A percentile compares a stretch with the other conserved stretches of the same genome.
These are phyloP conservation scores for Suillus bovinus DNA, from an alignment of 768 basidiomycete species.

Conservation along the genomic window DNA sequence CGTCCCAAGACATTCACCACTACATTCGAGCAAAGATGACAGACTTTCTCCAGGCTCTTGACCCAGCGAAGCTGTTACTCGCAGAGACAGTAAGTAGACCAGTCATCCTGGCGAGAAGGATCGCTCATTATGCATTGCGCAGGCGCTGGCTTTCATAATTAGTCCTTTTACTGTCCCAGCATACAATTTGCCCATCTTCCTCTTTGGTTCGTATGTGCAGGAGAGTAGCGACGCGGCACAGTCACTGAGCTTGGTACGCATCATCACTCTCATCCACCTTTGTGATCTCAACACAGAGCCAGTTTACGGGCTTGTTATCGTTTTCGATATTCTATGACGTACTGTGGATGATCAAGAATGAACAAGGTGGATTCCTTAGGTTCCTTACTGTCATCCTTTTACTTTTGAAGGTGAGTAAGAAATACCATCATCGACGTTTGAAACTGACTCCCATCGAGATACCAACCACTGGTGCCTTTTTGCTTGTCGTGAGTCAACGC, in stretches of 20 bases:
- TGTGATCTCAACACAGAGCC: slow-evolving; percentile 4
- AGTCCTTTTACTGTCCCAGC: slow-evolving; percentile 56
- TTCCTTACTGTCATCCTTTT: slow-evolving; percentile 56
- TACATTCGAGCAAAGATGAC: slow-evolving; percentile 35
- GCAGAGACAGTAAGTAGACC: slow-evolving; percentile 53
- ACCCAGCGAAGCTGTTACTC: slow-evolving; percentile 69
- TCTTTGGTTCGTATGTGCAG: slow-evolving; percentile 75
- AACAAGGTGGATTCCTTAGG: slow-evolving; percentile 55
- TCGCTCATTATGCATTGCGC: slow-evolving; percentile 5
- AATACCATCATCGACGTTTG: background rate
- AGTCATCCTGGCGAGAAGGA: background rate
- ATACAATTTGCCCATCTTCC: slow-evolving; percentile 83
- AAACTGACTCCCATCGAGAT: slow-evolving; percentile 39
- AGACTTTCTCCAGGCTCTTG: slow-evolving; percentile 71
- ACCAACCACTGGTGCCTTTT: slow-evolving; percentile 58
- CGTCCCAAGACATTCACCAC: background rate
- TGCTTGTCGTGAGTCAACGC: slow-evolving; percentile 53
- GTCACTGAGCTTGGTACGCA: slow-evolving; percentile 61
- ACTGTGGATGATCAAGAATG: slow-evolving; percentile 62
- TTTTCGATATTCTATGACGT: slow-evolving; percentile 68
- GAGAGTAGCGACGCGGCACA: slow-evolving; percentile 66
- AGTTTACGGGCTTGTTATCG: slow-evolving; percentile 69
- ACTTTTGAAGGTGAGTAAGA: slow-evolving; percentile 51
- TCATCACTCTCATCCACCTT: background rate
- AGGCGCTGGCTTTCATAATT: slow-evolving; percentile 65